A percentile compares a stretch with the other conserved stretches of the same genome.
Evolutionary conservation across 1,139 yeast species (phyloP).

Genomic region (Candida anutae): DNA sequence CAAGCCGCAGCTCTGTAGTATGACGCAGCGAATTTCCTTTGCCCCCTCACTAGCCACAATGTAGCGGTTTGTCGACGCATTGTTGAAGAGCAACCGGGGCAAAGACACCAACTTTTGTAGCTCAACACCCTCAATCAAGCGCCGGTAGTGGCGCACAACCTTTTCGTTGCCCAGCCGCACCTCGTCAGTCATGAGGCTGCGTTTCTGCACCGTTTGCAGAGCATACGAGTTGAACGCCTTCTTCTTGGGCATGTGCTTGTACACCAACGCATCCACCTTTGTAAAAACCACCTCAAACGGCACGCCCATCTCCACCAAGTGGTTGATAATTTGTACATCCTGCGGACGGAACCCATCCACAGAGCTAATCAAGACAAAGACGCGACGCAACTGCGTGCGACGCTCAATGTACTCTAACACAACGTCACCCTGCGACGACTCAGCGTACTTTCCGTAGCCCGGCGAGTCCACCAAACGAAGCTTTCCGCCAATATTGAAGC

Average conservation of each 20-base stretch:
- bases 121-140: conserved; percentile 15
- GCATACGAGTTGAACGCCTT: neutral
- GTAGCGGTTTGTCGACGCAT: conserved; percentile 17
- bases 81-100: conserved; percentile 29
- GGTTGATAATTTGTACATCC: conserved; percentile 47
- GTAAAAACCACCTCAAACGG: conserved; percentile 73
- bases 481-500: conserved; percentile 57
- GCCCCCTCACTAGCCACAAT: conserved; percentile 23
- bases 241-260: conserved; percentile 12
- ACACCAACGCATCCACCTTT: conserved; percentile 53
- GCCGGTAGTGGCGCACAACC: conserved; percentile 16
- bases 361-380: conserved; percentile 56
- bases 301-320: conserved; percentile 46
- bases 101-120: conserved; percentile 17
- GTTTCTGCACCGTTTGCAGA: conserved; percentile 4
- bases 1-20: conserved; percentile 27
- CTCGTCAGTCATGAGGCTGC: conserved; percentile 5
- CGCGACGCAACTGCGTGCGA: conserved; percentile 47
- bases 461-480: conserved; percentile 75
- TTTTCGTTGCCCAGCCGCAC: conserved; percentile 15
- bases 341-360: conserved; percentile 47
- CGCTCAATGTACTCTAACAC: conserved; percentile 53
- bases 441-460: conserved; percentile 71
- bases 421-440: conserved; percentile 57
- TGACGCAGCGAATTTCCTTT: conserved; percentile 27